Conservation (phyloP, 1,284 basidiomycete genomes). For the Athelia sp. region DNA sequence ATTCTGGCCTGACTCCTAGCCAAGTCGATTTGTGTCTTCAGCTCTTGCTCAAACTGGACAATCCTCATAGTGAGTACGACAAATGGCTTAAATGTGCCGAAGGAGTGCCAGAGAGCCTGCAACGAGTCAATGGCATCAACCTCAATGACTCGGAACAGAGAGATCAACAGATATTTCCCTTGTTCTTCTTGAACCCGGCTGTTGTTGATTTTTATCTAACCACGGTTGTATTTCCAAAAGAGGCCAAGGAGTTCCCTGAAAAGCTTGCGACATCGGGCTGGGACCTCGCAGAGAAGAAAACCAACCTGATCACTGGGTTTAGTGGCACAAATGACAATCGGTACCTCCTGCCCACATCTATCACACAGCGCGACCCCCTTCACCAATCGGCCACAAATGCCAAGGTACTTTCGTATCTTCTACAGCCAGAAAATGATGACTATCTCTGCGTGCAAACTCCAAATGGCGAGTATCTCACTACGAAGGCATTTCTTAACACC, state of each 20-base stretch:
- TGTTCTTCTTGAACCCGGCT: conserved; percentile 31
- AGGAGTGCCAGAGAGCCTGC: conserved; percentile 24
- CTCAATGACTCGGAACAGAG: conserved; percentile 33
- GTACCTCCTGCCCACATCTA: conserved; percentile 42
- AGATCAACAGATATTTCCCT: conserved; percentile 22
- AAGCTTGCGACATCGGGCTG: conserved; percentile 47
- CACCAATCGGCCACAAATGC: conserved; percentile 46
- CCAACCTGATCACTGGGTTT: conserved; percentile 42
- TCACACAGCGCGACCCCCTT: conserved; percentile 36
- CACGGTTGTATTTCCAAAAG: conserved; percentile 41
- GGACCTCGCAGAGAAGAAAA: conserved; percentile 41
- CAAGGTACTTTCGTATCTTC: conserved; percentile 37
- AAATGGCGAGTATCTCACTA: conserved; percentile 16
- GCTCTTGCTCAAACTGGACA: conserved; percentile 36
- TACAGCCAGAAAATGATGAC: conserved; percentile 38
- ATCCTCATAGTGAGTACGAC: conserved; percentile 38
- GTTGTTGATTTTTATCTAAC: conserved; percentile 47
- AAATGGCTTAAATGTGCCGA: conserved; percentile 26
- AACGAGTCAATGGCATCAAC: conserved; percentile 34
- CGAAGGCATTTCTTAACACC: conserved; percentile 27
- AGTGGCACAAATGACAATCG: conserved; percentile 53
- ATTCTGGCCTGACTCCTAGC: conserved; percentile 35
- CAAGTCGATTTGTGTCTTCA: conserved; percentile 37
- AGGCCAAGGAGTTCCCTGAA: conserved; percentile 41
- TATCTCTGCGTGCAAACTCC: conserved; percentile 25